A percentile compares a stretch with the other conserved stretches of the same genome.
Conservation (phyloP, 352 stramenopile genomes). For the Globisporangium viniferum region DNA sequence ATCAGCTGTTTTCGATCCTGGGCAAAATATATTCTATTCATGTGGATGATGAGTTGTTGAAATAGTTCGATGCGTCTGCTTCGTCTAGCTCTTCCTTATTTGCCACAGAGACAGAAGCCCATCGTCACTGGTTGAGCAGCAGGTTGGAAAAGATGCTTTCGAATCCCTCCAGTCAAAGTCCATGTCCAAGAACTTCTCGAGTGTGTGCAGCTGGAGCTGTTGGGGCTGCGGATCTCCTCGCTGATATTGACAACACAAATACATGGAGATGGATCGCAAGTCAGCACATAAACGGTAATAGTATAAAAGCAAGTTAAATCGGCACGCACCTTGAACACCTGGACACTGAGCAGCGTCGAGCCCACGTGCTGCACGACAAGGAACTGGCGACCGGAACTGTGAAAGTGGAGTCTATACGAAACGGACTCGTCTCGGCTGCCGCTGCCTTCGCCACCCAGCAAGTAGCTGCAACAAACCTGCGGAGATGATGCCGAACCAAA, state of each 20-base stretch:
- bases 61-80: background rate
- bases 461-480: constrained; percentile 4
- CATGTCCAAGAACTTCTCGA: background rate
- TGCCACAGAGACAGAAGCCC: constrained; percentile 2
- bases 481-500: background rate
- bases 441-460: background rate
- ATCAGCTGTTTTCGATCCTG: background rate
- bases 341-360: background rate
- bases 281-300: no score
- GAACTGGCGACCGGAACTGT: constrained; percentile 6
- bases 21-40: background rate
- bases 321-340: constrained; percentile 8
- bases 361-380: background rate
- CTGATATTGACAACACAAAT: background rate
- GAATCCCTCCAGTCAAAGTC: constrained; percentile 6
- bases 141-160: background rate
- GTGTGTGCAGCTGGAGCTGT: background rate
- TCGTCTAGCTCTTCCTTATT: background rate
- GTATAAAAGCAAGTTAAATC: no score
- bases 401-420: constrained; percentile 9
- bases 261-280: no score
- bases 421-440: background rate
- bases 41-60: background rate
- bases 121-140: background rate
- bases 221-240: background rate